phyloP scores from a whole-genome alignment of 2,329 filamentous ascomycete species.

The Fusarium coicis region DNA sequence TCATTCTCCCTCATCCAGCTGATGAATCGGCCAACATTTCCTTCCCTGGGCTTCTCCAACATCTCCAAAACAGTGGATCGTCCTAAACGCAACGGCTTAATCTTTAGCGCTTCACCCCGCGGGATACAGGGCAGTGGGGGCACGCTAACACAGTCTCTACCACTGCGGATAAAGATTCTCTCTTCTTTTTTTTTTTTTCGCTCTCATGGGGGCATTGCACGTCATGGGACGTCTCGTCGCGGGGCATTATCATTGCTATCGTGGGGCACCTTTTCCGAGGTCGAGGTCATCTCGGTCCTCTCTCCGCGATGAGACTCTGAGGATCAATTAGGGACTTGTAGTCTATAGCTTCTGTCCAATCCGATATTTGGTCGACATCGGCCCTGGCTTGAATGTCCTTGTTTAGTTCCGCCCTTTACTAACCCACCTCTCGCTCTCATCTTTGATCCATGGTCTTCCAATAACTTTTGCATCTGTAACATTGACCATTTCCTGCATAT shows the following conservation, averaged over 20 bases:
- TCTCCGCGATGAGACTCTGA: slow-evolving; percentile 22
- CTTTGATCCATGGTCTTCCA: slow-evolving; percentile 8
- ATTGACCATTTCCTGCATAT: background rate
- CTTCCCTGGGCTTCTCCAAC: slow-evolving; percentile 27
- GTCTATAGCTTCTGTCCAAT: background rate
- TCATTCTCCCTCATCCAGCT: background rate
- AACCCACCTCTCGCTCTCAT: slow-evolving; percentile 25
- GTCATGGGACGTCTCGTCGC: slow-evolving; percentile 27
- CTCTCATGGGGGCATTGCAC: slow-evolving; percentile 31
- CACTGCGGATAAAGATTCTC: background rate
- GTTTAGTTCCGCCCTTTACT: slow-evolving; percentile 14
- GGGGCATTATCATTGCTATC: too few species aligned
- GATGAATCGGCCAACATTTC: slow-evolving; percentile 19
- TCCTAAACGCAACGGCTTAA: background rate
- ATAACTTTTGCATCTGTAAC: slow-evolving; percentile 11
- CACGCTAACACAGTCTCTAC: background rate
- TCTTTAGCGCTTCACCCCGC: slow-evolving; percentile 27
- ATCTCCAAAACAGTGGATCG: slow-evolving; percentile 21
- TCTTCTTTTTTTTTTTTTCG: slow-evolving; percentile 11
- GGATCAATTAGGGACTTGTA: background rate
- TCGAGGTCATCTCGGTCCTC: slow-evolving; percentile 28
- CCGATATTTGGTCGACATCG: slow-evolving; percentile 21
- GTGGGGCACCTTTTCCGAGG: slow-evolving; percentile 23
- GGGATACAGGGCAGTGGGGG: slow-evolving; percentile 30
- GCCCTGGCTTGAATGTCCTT: slow-evolving; percentile 8